Base-by-base conservation (phyloP, 345 rosid genomes). In the Rhodamnia argentea region DNA sequence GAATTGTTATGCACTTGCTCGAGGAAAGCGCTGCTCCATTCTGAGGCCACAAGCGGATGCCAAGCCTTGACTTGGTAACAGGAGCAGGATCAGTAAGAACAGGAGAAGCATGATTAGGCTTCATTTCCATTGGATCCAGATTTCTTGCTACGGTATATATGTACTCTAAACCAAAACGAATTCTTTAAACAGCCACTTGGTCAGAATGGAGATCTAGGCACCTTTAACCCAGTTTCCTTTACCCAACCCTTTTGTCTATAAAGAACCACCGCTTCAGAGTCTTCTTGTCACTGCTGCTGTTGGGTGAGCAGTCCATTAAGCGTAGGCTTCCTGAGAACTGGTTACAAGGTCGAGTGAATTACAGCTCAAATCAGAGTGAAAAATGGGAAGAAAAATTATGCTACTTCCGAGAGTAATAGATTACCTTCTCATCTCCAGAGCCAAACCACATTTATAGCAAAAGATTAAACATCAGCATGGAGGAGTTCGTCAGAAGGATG, bases 221-320 rank as follows among this genome's bases (percentile, higher is more conserved):
- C 54, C 81, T 85, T 82, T 60, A 52, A 51, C 74, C 26, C 44
- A 29, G 56, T 2, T 42, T 57, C 62, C 81, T 89, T 82, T 88
- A 97, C 85, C 98, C 99, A 74, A 95, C 98, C 62, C 94, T 92
- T 85, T 96, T 95, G 89, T 96, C 98, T 9, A 95, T 95, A 87
- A 96, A 96, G 92, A 94, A 96, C 97, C 99, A 96, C 95, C 90
- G 92, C 94, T 96, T 95, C 90, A 96, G 90, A 42, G 99, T 92
- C 92, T 94, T 94, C 96, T 95, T 94, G 84, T 95, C 95, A 89
- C 94, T 91, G 87, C 93, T 90, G 82, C 87, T 70, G 81, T 37
- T 90, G 44, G 96, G 94, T 85, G 86, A 88, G 91, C 90, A 84
- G 93, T 94, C 97, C 98, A 95, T 94, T 91, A 93, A 96, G 89